Conservation (phyloP, 345 rosid species). For the Heritiera fomes region DNA sequence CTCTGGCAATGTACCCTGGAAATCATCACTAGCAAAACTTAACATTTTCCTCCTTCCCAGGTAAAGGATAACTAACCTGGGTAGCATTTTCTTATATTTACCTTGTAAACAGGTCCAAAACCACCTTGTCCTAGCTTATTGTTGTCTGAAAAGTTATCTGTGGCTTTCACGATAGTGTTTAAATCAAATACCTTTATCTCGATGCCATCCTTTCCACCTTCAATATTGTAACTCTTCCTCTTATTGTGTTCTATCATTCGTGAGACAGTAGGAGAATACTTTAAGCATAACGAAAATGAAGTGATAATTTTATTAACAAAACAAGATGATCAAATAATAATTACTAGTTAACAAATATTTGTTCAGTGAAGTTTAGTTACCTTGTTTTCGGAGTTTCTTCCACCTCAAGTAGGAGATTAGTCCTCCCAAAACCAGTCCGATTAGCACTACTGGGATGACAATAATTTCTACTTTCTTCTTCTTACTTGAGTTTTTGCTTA, state of each 20-base stretch:
- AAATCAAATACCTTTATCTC: not conserved
- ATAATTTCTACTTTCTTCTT: not conserved
- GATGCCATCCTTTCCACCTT: not conserved
- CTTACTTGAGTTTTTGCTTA: too few species aligned
- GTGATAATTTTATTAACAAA: not conserved
- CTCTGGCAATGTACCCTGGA: conserved; percentile 3
- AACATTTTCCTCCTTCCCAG: not conserved
- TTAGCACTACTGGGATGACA: not conserved
- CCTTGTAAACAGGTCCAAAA: conserved; percentile 23
- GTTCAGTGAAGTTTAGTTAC: not conserved
- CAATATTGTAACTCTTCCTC: not conserved
- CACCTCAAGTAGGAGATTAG: not conserved
- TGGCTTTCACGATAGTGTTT: not conserved
- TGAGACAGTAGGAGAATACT: not conserved
- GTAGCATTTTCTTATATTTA: conserved; percentile 4
- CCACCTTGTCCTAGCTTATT: conserved; percentile 16
- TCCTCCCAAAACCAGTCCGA: conserved; percentile 10
- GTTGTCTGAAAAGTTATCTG: not conserved
- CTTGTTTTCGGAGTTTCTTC: conserved; percentile 21
- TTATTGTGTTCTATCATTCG: not conserved
- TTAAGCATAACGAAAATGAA: not conserved
- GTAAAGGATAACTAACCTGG: not conserved
- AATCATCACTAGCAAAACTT: not conserved
- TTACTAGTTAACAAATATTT: not conserved
- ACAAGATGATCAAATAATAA: not conserved